Conservation (phyloP, 2,329 filamentous ascomycete genomes). For the Tolypocladium nubicola region DNA sequence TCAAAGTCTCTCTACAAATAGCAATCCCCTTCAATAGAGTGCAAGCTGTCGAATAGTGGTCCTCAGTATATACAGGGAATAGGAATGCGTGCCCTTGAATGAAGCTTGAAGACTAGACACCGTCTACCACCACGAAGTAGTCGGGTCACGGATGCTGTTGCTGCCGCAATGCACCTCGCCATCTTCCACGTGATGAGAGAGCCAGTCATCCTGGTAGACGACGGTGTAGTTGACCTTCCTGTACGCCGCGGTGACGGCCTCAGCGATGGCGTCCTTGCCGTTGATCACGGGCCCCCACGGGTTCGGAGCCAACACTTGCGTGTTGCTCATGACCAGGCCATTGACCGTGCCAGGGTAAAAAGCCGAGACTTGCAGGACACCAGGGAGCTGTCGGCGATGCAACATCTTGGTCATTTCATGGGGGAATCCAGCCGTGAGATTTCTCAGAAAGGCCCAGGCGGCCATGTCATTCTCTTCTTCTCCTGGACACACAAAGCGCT, state of each 20-base stretch:
- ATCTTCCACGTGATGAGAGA: conserved; percentile 9
- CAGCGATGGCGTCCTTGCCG: conserved; percentile 13
- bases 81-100: too few species aligned
- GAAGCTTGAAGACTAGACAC: too few species aligned
- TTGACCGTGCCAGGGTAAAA: conserved; percentile 12
- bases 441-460: too few species aligned
- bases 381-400: background rate
- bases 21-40: too few species aligned
- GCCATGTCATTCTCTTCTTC: too few species aligned
- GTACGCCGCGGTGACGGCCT: conserved; percentile 11
- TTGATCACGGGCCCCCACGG: conserved; percentile 16
- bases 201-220: conserved; percentile 15
- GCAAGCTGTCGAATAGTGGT: too few species aligned
- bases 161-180: conserved; percentile 18
- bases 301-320: conserved; percentile 8
- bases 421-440: too few species aligned
- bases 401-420: background rate
- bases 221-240: conserved; percentile 9
- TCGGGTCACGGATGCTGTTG: conserved; percentile 7
- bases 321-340: conserved; percentile 10
- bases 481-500: background rate
- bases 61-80: too few species aligned
- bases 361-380: background rate
- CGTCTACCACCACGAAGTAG: conserved; percentile 9
- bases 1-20: too few species aligned